These are phyloP conservation scores for Pichia cabralensis DNA, from an alignment of 805 yeast genomes.

Conservation along the genomic window DNA sequence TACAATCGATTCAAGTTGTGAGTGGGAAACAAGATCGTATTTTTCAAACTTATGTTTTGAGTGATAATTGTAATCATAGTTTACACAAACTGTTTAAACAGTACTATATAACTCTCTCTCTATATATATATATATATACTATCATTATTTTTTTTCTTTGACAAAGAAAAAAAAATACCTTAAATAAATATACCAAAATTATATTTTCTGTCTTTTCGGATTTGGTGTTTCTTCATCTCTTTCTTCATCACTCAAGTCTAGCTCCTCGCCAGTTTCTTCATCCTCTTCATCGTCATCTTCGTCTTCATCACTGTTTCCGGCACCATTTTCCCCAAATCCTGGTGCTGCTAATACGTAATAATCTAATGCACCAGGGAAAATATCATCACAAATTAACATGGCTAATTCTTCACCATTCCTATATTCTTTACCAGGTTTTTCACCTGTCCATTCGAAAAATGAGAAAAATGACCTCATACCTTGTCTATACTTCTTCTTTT, in stretches of 20 bases:
- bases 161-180: too few relatives aligned
- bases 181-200: not conserved
- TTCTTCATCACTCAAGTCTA: slow-evolving; percentile 19
- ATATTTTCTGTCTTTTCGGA: slow-evolving; percentile 9
- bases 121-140: too few relatives aligned
- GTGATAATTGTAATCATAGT: not conserved
- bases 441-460: slow-evolving; percentile 81
- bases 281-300: slow-evolving; percentile 40
- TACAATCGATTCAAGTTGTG: slow-evolving; percentile 20
- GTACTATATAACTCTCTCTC: too few relatives aligned
- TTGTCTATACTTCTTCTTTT: slow-evolving; percentile 50
- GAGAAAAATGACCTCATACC: slow-evolving; percentile 83
- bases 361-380: slow-evolving; percentile 78
- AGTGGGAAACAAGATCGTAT: slow-evolving; percentile 14
- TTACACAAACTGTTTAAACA: not conserved
- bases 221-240: slow-evolving; percentile 16
- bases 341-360: slow-evolving; percentile 72
- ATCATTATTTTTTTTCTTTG: too few relatives aligned
- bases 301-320: slow-evolving; percentile 32
- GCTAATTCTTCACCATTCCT: slow-evolving; percentile 75
- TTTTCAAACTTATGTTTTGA: slow-evolving; percentile 12
- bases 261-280: slow-evolving; percentile 10
- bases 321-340: slow-evolving; percentile 44
- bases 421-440: slow-evolving; percentile 66
- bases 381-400: slow-evolving; percentile 59